These are phyloP conservation scores for Coemansia sp. DNA, from an alignment of 192 early-diverging fungal species.

Conservation along the genomic window DNA sequence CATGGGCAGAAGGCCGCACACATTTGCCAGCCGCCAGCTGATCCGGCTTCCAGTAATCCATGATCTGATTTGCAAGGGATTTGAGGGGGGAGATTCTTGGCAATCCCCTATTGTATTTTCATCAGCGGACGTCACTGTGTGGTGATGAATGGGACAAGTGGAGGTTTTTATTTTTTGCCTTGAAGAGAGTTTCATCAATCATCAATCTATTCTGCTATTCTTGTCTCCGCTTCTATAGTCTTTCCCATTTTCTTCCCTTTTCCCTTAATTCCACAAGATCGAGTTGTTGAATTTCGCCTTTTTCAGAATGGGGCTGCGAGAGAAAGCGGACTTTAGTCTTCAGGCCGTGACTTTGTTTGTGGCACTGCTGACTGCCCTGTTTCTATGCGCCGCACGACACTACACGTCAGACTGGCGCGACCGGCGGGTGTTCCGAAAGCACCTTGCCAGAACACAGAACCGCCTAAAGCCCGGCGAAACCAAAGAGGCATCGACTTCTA, in stretches of 20 bases:
- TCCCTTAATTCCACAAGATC: not conserved
- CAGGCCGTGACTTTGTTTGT: constrained; percentile 26
- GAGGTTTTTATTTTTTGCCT: no score
- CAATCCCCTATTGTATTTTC: no score
- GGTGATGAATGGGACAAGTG: no score
- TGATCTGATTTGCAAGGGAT: no score
- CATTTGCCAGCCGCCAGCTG: no score
- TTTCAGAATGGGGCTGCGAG: constrained; percentile 36
- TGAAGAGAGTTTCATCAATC: no score
- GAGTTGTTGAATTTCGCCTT: not conserved
- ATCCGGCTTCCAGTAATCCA: no score
- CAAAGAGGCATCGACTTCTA: not conserved
- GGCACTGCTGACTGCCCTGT: constrained; percentile 17
- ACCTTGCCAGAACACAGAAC: constrained; percentile 25
- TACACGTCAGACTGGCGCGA: constrained; percentile 50
- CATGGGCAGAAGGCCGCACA: no score
- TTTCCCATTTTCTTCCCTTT: constrained; percentile 5
- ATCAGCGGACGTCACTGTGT: no score
- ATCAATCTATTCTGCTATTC: no score
- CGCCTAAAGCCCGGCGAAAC: constrained; percentile 3
- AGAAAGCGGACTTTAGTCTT: constrained; percentile 40
- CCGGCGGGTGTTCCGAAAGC: constrained; percentile 36
- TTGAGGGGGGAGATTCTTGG: no score
- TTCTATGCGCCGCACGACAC: constrained; percentile 23
- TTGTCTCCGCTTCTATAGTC: not conserved